Base-by-base conservation (phyloP, 2,329 filamentous ascomycete species). In the Aureobasidium lini region DNA sequence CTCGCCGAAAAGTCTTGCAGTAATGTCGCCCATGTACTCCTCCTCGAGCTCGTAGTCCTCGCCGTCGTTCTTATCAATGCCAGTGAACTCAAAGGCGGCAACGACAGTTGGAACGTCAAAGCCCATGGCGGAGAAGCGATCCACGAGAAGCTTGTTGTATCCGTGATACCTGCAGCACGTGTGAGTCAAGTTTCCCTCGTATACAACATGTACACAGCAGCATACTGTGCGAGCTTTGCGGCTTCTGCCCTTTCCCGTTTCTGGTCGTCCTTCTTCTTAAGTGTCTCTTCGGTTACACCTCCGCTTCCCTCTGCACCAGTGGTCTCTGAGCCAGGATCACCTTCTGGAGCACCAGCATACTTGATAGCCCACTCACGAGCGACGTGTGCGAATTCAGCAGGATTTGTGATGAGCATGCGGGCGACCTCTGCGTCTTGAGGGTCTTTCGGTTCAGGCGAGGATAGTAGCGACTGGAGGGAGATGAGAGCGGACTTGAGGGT, bases 341-440 rank as follows among this genome's bases (percentile, higher is more conserved):
- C 71, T 60, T 80, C 77, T 1, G 89, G 89, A 15, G 94, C 94
- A 34, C 86, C 84, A 1, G 93, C 94, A 71, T 92, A 84, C 66
- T 84, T 82, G 46, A 95, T 84, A 3, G 94, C 90, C 94, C 94
- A 99, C 65, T 96, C 89, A 63, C 91, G 85, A 0, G 94, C 94
- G 64, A 88, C 87, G 64, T 84, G 81, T 58, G 89, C 85, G 68
- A 96, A 97, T 60, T 85, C 84, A 49, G 88, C 84, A 0, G 90
- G 90, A 48, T 89, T 83, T 2, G 86, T 82, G 61, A 95, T 79
- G 69, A 97, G 81, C 90, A 96, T 95, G 68, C 83, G 85, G 28
- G 94, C 94, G 1, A 97, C 94, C 72, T 96, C 90, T 40, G 92
- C 92, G 69, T 99, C 94, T 76, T 99, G 94, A 0, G 94, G 94